Evolutionary conservation across 2,329 filamentous ascomycete species (phyloP), one percentile per base, ranked within the genome.

Genomic region (Aulographum hederae): DNA sequence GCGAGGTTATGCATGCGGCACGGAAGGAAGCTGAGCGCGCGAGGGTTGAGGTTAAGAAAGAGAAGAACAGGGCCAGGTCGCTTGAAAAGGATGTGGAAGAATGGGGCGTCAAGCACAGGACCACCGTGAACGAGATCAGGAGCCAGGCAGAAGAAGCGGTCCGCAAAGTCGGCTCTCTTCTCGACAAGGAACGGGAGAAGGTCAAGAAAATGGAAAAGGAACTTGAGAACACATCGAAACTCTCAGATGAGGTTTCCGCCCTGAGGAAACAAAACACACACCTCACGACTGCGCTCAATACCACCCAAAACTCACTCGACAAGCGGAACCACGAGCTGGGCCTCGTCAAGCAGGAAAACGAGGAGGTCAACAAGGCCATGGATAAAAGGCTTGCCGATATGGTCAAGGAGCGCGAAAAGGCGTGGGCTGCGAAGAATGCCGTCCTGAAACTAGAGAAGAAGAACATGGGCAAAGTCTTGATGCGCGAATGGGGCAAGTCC

Each of bases 401-500:
- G 18, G 27, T 38, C 31, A 32, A 20, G n/a, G 19, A 20, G 10
- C 29, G 18, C 12, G 36, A 39, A 18, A 25, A 13, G 20, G 32
- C 30, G 28, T 38, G 37, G 36, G 26, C 11, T 30, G 17, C 5
- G 13, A 20, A 32, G 18, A 13, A 35, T 19, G 21, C 39, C 4
- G 29, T 43, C 28, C 30, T 44, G 21, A 41, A 44, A 34, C 39
- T 39, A 19, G 49, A 53, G 41, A 41, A 47, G 21, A 42, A 41
- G 32, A 32, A 40, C 1, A 45, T 53, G 45, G 44, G 40, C 4
- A 48, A 48, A 31, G 69, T 75, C 27, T 58, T 93, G 31, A 72
- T 85, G 53, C 67, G 78, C 39, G 78, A 82, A 39, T 93, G 85
- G 85, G 81, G 91, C 44, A 69, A 77, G 26, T 47, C 51, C 32